These are phyloP conservation scores for Saccharomycopsis babjevae DNA, from an alignment of 805 yeast species.

Conservation along the genomic window DNA sequence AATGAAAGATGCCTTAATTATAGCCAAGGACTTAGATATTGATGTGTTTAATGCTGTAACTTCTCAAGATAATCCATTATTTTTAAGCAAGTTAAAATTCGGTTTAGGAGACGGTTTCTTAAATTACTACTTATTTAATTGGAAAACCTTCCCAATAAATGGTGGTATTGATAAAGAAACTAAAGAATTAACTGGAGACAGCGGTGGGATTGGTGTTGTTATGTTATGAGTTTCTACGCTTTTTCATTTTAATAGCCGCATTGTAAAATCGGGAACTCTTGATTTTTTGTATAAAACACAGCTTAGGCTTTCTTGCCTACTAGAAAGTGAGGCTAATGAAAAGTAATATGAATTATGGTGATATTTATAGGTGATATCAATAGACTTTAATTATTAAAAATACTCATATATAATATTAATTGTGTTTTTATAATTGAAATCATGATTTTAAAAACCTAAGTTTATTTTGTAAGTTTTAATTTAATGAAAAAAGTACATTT, in stretches of 20 bases:
- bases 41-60: constrained; percentile 94
- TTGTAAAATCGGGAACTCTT: no score
- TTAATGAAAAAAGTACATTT: no score
- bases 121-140: constrained; percentile 87
- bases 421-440: no score
- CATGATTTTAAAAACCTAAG: no score
- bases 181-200: constrained; percentile 41
- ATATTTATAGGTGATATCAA: no score
- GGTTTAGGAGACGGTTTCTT: constrained; percentile 90
- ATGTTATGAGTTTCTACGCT: constrained; percentile 39
- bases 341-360: no score
- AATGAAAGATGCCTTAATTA: constrained; percentile 64
- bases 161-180: constrained; percentile 65
- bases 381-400: no score
- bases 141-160: constrained; percentile 64
- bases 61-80: constrained; percentile 78
- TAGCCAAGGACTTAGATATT: constrained; percentile 56
- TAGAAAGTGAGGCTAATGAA: no score
- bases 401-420: no score
- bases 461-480: no score
- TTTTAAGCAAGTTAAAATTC: constrained; percentile 74
- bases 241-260: background rate
- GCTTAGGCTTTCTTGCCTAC: no score
- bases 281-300: no score
- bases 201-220: constrained; percentile 87